These are phyloP conservation scores for Candida manassasensis DNA, from an alignment of 805 yeast genomes.

Conservation along the genomic window DNA sequence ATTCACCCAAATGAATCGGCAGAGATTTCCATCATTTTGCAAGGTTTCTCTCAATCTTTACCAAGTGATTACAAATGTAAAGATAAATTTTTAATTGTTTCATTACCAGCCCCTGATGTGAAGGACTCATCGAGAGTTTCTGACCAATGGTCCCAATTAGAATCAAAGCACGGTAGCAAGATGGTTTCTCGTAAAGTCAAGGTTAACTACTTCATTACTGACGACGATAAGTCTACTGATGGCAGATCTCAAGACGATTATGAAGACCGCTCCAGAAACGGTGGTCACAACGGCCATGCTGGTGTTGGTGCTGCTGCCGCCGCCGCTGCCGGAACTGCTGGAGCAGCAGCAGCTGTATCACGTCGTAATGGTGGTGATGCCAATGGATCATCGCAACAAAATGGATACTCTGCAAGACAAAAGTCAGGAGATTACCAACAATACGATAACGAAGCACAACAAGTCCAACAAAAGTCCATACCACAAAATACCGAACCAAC, in stretches of 20 bases:
- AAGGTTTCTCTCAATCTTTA: conserved; percentile 77
- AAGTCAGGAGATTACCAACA: not conserved
- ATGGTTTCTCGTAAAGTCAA: conserved; percentile 61
- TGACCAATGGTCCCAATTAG: conserved; percentile 73
- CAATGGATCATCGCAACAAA: conserved; percentile 6
- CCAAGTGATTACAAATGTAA: conserved; percentile 70
- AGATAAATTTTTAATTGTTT: conserved; percentile 88
- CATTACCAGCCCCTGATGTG: conserved; percentile 68
- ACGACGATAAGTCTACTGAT: conserved; percentile 17
- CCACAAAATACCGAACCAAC: not conserved
- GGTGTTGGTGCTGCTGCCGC: conserved; percentile 13
- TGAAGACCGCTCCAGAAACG: not conserved
- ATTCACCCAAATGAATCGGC: conserved; percentile 69
- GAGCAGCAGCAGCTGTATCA: conserved; percentile 7
- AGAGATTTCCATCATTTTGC: conserved; percentile 77
- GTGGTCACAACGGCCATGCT: conserved; percentile 7
- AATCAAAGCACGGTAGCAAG: conserved; percentile 49
- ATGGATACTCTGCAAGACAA: conserved; percentile 3
- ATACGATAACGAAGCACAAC: not conserved
- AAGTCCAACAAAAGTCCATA: conserved; percentile 2
- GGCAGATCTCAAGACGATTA: conserved; percentile 4
- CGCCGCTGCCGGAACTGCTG: conserved; percentile 10
- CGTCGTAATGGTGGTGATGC: conserved; percentile 5
- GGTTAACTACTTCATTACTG: conserved; percentile 48
- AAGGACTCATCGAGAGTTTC: conserved; percentile 55